Evolutionary conservation across 2,329 filamentous ascomycete genomes (phyloP).

Genomic region (Pyrenochaeta sp.): DNA sequence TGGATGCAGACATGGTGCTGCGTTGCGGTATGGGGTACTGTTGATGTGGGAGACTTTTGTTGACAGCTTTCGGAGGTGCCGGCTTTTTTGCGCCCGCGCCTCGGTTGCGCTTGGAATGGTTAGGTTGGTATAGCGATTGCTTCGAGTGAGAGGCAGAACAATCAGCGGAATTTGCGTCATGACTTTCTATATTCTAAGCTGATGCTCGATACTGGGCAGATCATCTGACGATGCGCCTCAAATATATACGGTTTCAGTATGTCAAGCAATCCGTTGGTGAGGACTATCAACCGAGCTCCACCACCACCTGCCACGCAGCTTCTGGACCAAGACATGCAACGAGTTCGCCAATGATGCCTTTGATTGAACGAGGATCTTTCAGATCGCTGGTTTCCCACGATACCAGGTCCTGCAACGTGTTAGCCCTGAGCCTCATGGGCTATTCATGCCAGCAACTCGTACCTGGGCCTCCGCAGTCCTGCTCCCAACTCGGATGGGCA

Average conservation of each 20-base stretch:
- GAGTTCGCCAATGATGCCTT: slow-evolving; percentile 71
- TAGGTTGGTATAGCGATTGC: background rate
- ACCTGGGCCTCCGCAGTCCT: slow-evolving; percentile 45
- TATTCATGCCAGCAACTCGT: slow-evolving; percentile 30
- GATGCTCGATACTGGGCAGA: too few relatives aligned
- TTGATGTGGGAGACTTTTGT: slow-evolving; percentile 18
- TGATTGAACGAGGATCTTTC: slow-evolving; percentile 61
- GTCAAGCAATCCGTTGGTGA: too few relatives aligned
- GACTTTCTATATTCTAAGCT: too few relatives aligned
- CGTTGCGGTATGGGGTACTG: slow-evolving; percentile 8
- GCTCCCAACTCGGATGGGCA: slow-evolving; percentile 62
- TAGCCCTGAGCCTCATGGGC: slow-evolving; percentile 42
- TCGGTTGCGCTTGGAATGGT: slow-evolving; percentile 7
- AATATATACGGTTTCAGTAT: too few relatives aligned
- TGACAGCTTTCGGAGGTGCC: slow-evolving; percentile 8
- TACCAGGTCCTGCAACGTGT: slow-evolving; percentile 60
- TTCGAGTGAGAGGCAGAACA: background rate
- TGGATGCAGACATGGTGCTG: slow-evolving; percentile 52
- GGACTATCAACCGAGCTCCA: slow-evolving; percentile 61
- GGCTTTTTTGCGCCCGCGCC: slow-evolving; percentile 6
- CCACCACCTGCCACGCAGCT: slow-evolving; percentile 63
- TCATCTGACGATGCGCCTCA: too few relatives aligned
- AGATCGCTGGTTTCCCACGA: slow-evolving; percentile 67
- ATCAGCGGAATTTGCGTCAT: too few relatives aligned
- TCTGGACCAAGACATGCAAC: slow-evolving; percentile 72